phyloP scores from a whole-genome alignment of 768 basidiomycete species.

The Galerina sulciceps region DNA sequence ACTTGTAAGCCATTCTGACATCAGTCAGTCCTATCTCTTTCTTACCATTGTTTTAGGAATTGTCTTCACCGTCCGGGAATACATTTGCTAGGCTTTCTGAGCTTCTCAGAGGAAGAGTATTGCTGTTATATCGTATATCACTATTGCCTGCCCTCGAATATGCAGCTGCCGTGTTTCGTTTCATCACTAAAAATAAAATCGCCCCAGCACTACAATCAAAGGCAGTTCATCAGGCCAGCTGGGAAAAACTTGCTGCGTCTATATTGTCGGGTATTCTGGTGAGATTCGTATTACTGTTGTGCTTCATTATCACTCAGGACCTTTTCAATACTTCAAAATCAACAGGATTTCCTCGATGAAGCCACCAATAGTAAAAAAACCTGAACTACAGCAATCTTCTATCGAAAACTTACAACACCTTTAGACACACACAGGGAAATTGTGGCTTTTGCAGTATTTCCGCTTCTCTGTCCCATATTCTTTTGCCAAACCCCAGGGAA shows the following conservation, averaged over 20 bases:
- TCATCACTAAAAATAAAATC: conserved; percentile 43
- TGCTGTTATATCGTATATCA: conserved; percentile 47
- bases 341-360: conserved; percentile 27
- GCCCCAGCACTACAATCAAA: conserved; percentile 23
- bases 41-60: conserved; percentile 34
- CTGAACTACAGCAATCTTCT: background rate
- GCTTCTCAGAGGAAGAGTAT: conserved; percentile 45
- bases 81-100: conserved; percentile 40
- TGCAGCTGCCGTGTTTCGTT: conserved; percentile 41
- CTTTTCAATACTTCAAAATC: background rate
- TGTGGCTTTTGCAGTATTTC: conserved; percentile 21
- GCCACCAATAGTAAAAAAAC: conserved; percentile 9
- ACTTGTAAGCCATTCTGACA: conserved; percentile 36
- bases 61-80: conserved; percentile 38
- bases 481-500: conserved; percentile 8
- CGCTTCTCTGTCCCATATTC: conserved; percentile 25
- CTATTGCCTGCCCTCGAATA: conserved; percentile 43
- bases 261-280: conserved; percentile 51
- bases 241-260: conserved; percentile 50
- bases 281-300: background rate
- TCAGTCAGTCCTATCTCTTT: background rate
- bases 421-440: conserved; percentile 20
- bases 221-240: conserved; percentile 27
- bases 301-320: background rate
- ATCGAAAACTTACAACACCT: conserved; percentile 10